phyloP scores from a whole-genome alignment of 139 green algal species.

The Dunaliella primolecta region DNA sequence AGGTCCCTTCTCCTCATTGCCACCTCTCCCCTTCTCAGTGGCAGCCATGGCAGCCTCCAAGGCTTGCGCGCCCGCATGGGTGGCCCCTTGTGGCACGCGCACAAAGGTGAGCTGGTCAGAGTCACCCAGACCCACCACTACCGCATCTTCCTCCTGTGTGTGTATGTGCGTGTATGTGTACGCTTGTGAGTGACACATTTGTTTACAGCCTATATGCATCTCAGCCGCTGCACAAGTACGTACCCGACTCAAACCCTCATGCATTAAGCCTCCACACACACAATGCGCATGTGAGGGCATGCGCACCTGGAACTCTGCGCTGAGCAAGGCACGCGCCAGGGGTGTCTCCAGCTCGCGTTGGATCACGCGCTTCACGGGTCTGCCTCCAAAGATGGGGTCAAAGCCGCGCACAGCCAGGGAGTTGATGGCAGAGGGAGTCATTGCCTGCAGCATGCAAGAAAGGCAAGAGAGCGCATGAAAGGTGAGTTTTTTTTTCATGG shows the following conservation, averaged over 20 bases:
- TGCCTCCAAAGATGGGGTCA: constrained; percentile 89
- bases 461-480: too few relatives aligned
- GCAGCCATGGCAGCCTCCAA: not conserved
- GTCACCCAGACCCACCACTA: constrained; percentile 16
- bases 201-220: too few relatives aligned
- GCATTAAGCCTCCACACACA: not conserved
- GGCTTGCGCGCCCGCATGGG: not conserved
- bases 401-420: constrained; percentile 72
- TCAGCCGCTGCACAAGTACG: too few relatives aligned
- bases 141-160: constrained; percentile 27
- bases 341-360: constrained; percentile 92
- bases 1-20: not conserved
- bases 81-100: not conserved
- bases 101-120: constrained; percentile 2
- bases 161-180: not conserved
- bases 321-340: constrained; percentile 66
- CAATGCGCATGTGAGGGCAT: not conserved
- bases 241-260: not conserved
- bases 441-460: not conserved
- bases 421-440: not conserved
- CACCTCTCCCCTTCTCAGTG: not conserved
- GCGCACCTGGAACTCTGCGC: constrained; percentile 41
- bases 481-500: too few relatives aligned
- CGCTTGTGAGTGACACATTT: not conserved
- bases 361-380: constrained; percentile 94